Conservation (phyloP, 2,329 filamentous ascomycete species). For the Ophioceras dolichostomum region DNA sequence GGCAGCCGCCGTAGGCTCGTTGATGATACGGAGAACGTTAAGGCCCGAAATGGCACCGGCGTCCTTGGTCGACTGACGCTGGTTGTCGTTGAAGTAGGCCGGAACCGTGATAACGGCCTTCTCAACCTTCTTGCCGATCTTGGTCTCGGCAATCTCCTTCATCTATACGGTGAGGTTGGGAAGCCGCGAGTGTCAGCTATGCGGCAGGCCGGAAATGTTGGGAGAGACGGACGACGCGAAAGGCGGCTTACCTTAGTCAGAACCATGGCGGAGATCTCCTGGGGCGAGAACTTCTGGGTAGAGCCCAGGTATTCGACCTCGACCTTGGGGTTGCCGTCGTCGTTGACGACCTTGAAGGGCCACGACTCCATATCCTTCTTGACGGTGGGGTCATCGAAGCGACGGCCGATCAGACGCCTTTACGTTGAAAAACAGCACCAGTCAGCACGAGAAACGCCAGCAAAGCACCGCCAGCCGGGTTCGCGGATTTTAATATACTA, state of each 20-base stretch:
- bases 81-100: slow-evolving; percentile 99
- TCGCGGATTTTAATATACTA: slow-evolving; percentile 33
- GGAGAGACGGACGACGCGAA: neutral
- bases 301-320: slow-evolving; percentile 93
- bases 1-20: slow-evolving; percentile 96
- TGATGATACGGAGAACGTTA: slow-evolving; percentile 99
- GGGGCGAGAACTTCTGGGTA: slow-evolving; percentile 91
- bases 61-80: slow-evolving; percentile 98
- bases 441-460: neutral
- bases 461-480: neutral
- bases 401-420: slow-evolving; percentile 94
- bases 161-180: slow-evolving; percentile 49
- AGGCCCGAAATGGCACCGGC: slow-evolving; percentile 94
- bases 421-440: slow-evolving; percentile 1
- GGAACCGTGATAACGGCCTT: slow-evolving; percentile 99
- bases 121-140: slow-evolving; percentile 97
- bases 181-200: no score
- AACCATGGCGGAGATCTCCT: slow-evolving; percentile 99
- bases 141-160: slow-evolving; percentile 98
- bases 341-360: slow-evolving; percentile 97
- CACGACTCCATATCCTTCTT: slow-evolving; percentile 99
- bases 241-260: slow-evolving; percentile 68
- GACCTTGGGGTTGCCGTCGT: slow-evolving; percentile 78
- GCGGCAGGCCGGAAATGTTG: neutral
- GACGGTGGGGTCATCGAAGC: slow-evolving; percentile 89